Percentiles rank a stretch among this genome's conserved stretches.
Conservation (phyloP, 768 basidiomycete genomes). For the Macrocybe gigantea region DNA sequence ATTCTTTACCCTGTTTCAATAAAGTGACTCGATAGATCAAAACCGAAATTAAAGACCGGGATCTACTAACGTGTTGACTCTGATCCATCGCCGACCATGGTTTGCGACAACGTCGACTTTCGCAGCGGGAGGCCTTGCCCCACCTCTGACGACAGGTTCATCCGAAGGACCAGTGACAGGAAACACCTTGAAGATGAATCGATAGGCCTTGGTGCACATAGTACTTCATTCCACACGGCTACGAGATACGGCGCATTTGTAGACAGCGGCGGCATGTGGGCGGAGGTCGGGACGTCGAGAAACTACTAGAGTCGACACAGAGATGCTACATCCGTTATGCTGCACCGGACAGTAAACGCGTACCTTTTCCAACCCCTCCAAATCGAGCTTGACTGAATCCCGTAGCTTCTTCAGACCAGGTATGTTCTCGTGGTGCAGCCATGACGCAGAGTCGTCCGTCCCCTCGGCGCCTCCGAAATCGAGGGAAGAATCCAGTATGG, state of each 20-base stretch:
- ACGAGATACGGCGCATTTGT: slow-evolving; percentile 79
- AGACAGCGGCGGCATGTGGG: slow-evolving; percentile 45
- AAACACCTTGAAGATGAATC: slow-evolving; percentile 57
- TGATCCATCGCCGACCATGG: slow-evolving; percentile 71
- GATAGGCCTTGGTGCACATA: slow-evolving; percentile 53
- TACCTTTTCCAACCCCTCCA: slow-evolving; percentile 42
- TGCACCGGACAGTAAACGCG: slow-evolving; percentile 3
- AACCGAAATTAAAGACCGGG: slow-evolving; percentile 9
- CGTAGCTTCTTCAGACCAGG: slow-evolving; percentile 41
- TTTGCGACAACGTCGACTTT: slow-evolving; percentile 83
- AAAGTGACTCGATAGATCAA: not conserved
- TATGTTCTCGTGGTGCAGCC: slow-evolving; percentile 35
- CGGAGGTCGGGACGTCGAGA: slow-evolving; percentile 40
- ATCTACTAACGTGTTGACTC: slow-evolving; percentile 74
- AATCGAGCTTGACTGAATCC: slow-evolving; percentile 38
- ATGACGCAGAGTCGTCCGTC: slow-evolving; percentile 31
- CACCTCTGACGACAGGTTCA: slow-evolving; percentile 13
- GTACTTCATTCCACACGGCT: slow-evolving; percentile 78
- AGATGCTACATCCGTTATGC: not conserved
- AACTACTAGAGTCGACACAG: slow-evolving; percentile 45
- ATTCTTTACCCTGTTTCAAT: slow-evolving; percentile 59
- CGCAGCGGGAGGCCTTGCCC: slow-evolving; percentile 29
- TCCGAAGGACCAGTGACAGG: slow-evolving; percentile 11
- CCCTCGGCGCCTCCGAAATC: slow-evolving; percentile 19
- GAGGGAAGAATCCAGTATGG: slow-evolving; percentile 41